Evolutionary conservation across 1,284 basidiomycete genomes (phyloP).

Genomic region (Cutaneotrichosporon mucoides): DNA sequence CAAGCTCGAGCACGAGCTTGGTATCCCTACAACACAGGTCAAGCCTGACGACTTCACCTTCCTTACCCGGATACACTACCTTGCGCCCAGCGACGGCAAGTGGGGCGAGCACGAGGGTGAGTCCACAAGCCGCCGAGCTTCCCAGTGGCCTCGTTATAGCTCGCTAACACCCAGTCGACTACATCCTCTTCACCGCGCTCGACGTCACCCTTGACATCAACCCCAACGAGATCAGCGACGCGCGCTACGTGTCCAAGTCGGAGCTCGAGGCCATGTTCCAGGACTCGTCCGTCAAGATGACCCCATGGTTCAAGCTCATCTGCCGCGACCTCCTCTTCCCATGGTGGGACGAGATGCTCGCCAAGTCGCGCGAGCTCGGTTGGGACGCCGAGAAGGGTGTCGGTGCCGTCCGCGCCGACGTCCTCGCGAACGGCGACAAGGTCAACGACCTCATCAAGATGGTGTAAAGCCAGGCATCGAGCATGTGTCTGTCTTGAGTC

Average conservation of each 20-base stretch:
- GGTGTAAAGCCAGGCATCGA: slow-evolving; percentile 49
- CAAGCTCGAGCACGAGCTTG: slow-evolving; percentile 95
- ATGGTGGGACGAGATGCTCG: slow-evolving; percentile 92
- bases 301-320: slow-evolving; percentile 99
- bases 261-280: slow-evolving; percentile 90
- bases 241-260: slow-evolving; percentile 84
- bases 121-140: slow-evolving; percentile 27
- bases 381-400: slow-evolving; percentile 55
- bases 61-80: slow-evolving; percentile 93
- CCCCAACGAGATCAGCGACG: slow-evolving; percentile 84
- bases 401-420: slow-evolving; percentile 34
- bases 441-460: slow-evolving; percentile 73
- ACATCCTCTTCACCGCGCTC: slow-evolving; percentile 91
- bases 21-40: slow-evolving; percentile 67
- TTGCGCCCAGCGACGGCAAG: slow-evolving; percentile 84
- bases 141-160: neutral
- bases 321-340: slow-evolving; percentile 94
- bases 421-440: slow-evolving; percentile 35
- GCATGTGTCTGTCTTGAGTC: neutral
- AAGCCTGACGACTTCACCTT: slow-evolving; percentile 87
- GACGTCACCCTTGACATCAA: slow-evolving; percentile 84
- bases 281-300: slow-evolving; percentile 75
- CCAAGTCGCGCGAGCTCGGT: slow-evolving; percentile 56
- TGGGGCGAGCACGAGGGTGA: slow-evolving; percentile 99
- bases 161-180: slow-evolving; percentile 67